Percentiles rank a stretch among this genome's conserved stretches.
These are phyloP conservation scores for Acer yangbiense DNA, from an alignment of 345 rosid species.

Conservation along the genomic window DNA sequence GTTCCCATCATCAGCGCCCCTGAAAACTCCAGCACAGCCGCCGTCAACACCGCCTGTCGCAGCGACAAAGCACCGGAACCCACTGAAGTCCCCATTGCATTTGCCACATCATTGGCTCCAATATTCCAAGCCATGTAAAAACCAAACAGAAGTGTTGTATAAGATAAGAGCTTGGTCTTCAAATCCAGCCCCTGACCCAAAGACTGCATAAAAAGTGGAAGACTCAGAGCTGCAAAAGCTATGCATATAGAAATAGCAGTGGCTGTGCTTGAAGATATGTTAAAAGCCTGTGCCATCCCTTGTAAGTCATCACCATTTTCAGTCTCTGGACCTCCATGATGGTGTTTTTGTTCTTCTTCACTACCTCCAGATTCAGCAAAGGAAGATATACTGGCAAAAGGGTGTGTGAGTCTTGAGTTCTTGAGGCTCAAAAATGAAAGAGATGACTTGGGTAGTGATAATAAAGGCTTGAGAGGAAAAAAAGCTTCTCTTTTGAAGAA, in stretches of 20 bases:
- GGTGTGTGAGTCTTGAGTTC: slow-evolving; percentile 34
- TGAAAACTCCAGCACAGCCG: slow-evolving; percentile 91
- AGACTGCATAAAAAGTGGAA: slow-evolving; percentile 80
- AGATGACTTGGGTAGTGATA: slow-evolving; percentile 35
- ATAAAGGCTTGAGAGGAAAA: slow-evolving; percentile 30
- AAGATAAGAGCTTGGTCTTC: slow-evolving; percentile 71
- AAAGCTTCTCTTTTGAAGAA: slow-evolving; percentile 33
- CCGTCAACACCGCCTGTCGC: slow-evolving; percentile 84
- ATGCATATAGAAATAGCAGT: slow-evolving; percentile 60
- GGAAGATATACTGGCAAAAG: slow-evolving; percentile 74
- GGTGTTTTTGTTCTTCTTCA: slow-evolving; percentile 36
- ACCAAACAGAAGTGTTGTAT: slow-evolving; percentile 75
- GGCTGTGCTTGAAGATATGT: slow-evolving; percentile 71
- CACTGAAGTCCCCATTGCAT: slow-evolving; percentile 98
- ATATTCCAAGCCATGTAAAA: slow-evolving; percentile 99
- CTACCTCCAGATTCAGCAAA: slow-evolving; percentile 60
- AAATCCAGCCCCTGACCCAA: slow-evolving; percentile 56
- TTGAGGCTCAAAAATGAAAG: slow-evolving; percentile 33
- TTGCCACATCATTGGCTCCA: slow-evolving; percentile 98
- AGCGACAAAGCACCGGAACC: slow-evolving; percentile 89
- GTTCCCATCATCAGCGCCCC: slow-evolving; percentile 97
- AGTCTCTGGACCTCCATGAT: slow-evolving; percentile 28
- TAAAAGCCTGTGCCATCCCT: slow-evolving; percentile 85
- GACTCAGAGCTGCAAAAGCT: slow-evolving; percentile 67
- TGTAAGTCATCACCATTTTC: slow-evolving; percentile 37